Evolutionary conservation across 495 filamentous ascomycete genomes (phyloP), one percentile per base, ranked within the genome.

Genomic region (Gamarada debralockiae): DNA sequence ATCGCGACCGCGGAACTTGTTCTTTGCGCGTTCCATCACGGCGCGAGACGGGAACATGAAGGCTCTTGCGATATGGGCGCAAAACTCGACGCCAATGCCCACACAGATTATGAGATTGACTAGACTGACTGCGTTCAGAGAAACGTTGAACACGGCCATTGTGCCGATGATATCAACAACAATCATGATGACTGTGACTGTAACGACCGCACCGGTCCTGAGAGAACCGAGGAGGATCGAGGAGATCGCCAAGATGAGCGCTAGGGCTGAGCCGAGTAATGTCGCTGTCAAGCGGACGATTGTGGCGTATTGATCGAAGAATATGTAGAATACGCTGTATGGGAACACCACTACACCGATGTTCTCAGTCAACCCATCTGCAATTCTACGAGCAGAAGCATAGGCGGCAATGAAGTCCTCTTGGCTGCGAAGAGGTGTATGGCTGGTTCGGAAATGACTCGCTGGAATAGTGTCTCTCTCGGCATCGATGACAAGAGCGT

Each of bases 51-150:
- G 93, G 75, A 97, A 96, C 79, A 87, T 92, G 75, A 96, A 98
- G 12, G 95, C 93, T 8, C 93, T 82, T 0, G 93, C 95, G 57
- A 98, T 86, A 64, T 98, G 93, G 1, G 95, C 93, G 70, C 95
- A 97, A 64, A 98, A 98, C 67, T 97, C 93, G 40, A 98, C 92
- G 17, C 80, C 82, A 61, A 98, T 98, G 48, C 93, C 93, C 23
- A 97, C 87, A 63, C 90, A 95, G 60, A 98, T 98, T 57, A 98
- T 85, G 42, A 98, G 69, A 67, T 98, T 98, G 61, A 97, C 93
- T n/a, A 98, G 80, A 12, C 86, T 90, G 33, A 98, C 89, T 14
- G 93, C 95, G 60, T 98, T 98, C 42, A 98, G 79, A n/a, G 87
- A 92, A 20, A 98, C 91, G 48, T 82, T 77, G 52, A 85, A 84